These are phyloP conservation scores for Capsella bursapastoris DNA, from an alignment of 345 rosid species.

Conservation along the genomic window DNA sequence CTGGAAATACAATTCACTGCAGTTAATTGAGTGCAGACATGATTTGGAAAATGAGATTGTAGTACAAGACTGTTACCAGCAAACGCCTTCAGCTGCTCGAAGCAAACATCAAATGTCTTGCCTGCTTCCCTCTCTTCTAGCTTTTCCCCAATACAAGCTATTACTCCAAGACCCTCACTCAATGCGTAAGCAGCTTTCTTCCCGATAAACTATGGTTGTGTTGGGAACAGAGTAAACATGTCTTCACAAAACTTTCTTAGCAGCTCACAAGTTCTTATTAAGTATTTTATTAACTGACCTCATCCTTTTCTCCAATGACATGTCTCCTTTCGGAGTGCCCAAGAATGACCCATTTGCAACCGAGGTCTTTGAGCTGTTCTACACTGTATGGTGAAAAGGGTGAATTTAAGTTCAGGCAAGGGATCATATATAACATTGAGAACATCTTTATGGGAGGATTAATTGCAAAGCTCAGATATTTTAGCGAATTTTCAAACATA, in stretches of 20 bases:
- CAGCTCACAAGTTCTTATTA: not conserved
- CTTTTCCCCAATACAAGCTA: constrained; percentile 93
- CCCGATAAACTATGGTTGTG: constrained; percentile 74
- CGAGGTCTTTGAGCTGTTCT: constrained; percentile 89
- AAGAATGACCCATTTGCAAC: constrained; percentile 97
- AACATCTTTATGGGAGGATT: not conserved
- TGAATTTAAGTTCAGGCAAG: not conserved
- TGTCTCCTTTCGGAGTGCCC: constrained; percentile 99
- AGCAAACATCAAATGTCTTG: constrained; percentile 95
- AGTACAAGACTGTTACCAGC: constrained; percentile 57
- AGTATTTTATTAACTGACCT: constrained; percentile 53
- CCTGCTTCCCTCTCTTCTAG: constrained; percentile 95
- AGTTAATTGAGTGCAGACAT: not conserved
- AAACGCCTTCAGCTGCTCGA: constrained; percentile 82
- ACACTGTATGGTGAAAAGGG: constrained; percentile 53
- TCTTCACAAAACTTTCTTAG: constrained; percentile 11
- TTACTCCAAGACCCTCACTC: constrained; percentile 85
- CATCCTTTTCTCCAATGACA: constrained; percentile 85
- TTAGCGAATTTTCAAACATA: not conserved
- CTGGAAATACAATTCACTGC: constrained; percentile 46
- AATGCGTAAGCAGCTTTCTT: constrained; percentile 96
- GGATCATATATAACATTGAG: not conserved
- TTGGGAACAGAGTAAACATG: constrained; percentile 25
- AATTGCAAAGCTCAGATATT: not conserved
- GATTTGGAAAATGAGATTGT: constrained; percentile 11